These are phyloP conservation scores for Neonectria punicea DNA, from an alignment of 2,329 filamentous ascomycete genomes.

Conservation along the genomic window DNA sequence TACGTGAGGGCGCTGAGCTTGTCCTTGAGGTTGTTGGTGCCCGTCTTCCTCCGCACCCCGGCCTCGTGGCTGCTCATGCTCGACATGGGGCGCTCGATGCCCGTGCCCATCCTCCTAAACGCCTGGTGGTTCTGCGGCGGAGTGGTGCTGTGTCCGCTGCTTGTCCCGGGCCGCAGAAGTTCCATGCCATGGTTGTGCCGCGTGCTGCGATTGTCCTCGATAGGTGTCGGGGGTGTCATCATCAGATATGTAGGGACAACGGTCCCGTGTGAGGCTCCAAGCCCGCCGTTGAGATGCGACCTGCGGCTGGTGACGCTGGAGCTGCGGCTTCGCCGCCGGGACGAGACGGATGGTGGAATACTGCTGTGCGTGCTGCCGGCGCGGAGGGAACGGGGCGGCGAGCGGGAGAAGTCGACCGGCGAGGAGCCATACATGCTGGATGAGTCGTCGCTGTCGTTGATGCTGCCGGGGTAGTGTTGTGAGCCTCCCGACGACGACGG, in stretches of 20 bases:
- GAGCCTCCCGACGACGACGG: slow-evolving; percentile 53
- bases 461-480: slow-evolving; percentile 53
- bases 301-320: slow-evolving; percentile 62
- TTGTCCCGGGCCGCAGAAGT: slow-evolving; percentile 47
- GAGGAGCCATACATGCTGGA: slow-evolving; percentile 64
- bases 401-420: slow-evolving; percentile 68
- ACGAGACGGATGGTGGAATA: slow-evolving; percentile 51
- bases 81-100: slow-evolving; percentile 45
- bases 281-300: slow-evolving; percentile 53
- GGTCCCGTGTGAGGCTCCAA: slow-evolving; percentile 38
- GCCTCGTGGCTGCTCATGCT: slow-evolving; percentile 45
- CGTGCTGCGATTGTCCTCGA: slow-evolving; percentile 41
- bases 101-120: slow-evolving; percentile 38
- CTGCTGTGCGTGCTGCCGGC: slow-evolving; percentile 60
- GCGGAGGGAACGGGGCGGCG: slow-evolving; percentile 64
- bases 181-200: slow-evolving; percentile 44
- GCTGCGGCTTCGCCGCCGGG: slow-evolving; percentile 60
- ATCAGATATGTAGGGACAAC: slow-evolving; percentile 55
- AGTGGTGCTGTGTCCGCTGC: slow-evolving; percentile 42
- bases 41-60: slow-evolving; percentile 43
- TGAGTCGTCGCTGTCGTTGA: slow-evolving; percentile 67
- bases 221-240: slow-evolving; percentile 60
- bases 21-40: slow-evolving; percentile 48
- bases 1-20: slow-evolving; percentile 50
- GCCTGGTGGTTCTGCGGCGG: slow-evolving; percentile 33